Evolutionary conservation across 192 early-diverging fungal genomes (phyloP).

Genomic region (Backusella psychrophila): DNA sequence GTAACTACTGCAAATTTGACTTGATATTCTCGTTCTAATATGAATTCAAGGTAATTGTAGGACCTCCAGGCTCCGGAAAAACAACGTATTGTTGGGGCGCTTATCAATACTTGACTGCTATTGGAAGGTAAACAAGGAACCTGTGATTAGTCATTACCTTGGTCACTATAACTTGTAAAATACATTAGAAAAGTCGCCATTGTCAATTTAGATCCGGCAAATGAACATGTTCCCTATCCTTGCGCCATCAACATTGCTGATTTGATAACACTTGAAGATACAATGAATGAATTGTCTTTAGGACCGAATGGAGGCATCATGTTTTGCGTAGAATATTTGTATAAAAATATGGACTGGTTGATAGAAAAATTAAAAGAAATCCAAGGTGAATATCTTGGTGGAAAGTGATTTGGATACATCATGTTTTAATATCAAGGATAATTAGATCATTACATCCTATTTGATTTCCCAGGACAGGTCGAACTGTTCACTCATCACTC

Average conservation of each 20-base stretch:
- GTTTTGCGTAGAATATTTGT: slow-evolving; percentile 93
- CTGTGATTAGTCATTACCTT: not conserved
- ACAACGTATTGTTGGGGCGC: slow-evolving; percentile 94
- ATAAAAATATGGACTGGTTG: slow-evolving; percentile 92
- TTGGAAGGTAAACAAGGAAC: slow-evolving; percentile 51
- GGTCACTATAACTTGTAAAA: not conserved
- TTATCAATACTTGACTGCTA: slow-evolving; percentile 80
- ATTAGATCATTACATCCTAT: slow-evolving; percentile 85
- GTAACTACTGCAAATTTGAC: no score
- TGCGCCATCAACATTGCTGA: slow-evolving; percentile 83
- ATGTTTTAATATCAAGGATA: not conserved
- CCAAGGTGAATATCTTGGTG: slow-evolving; percentile 25
- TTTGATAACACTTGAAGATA: slow-evolving; percentile 90
- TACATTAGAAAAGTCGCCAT: slow-evolving; percentile 67
- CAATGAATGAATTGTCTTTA: slow-evolving; percentile 83
- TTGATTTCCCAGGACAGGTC: slow-evolving; percentile 98
- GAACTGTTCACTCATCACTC: slow-evolving; percentile 96
- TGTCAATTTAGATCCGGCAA: slow-evolving; percentile 99
- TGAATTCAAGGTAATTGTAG: slow-evolving; percentile 78
- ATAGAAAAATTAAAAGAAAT: slow-evolving; percentile 66
- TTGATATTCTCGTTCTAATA: not conserved
- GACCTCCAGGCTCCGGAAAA: slow-evolving; percentile 93
- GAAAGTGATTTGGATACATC: not conserved
- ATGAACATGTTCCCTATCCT: slow-evolving; percentile 82
- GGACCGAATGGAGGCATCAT: slow-evolving; percentile 98